Base-by-base conservation (phyloP, 2,329 filamentous ascomycete genomes). In the Trichothecium roseum region DNA sequence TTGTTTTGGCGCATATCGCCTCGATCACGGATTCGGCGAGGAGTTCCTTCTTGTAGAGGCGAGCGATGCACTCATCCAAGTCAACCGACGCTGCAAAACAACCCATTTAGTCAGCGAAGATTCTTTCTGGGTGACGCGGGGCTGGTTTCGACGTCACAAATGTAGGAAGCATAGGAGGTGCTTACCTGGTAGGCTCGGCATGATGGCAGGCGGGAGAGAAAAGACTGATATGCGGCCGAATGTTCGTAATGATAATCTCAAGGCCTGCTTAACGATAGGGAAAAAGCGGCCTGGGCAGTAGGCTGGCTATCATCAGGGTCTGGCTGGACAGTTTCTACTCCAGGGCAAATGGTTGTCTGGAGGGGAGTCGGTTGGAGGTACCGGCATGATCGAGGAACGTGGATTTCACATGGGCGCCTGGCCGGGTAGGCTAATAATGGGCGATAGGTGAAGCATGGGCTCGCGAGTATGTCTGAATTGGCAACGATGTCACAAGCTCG, bases 1-100 rank as follows among this genome's bases (percentile, higher is more conserved):
- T 98, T 16, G 93, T 91, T 62, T 98, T 98, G 60, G 91, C 88
- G 67, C 91, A 98, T 77, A 98, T 89, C 52, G 91, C 91, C 66
- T 98, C 91, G 61, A 98, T 89, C 46, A 98, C 88, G 29, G 89
- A 94, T 63, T 98, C 91, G 51, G 91, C 88, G 40, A 98, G 77
- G 40, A 98, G 76, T 60, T 96, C 91, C 59, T 94, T 95, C 56
- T 91, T 89, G 66, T 96, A 96, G 36, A 98, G 76, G 47, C 89
- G 83, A 57, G 85, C 79, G 64, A 98, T 96, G 66, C 91, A 98
- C 74, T 96, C 87, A 68, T 98, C 91, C 52, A 98, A 78, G 62
- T 98, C 89, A 64, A 98, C 88, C 63, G 86, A 94, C 50, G 84
- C 88, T 94, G 27, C 17, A 5, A 14, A 13, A 12, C 8, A 24